These are phyloP conservation scores for Fusarium keratoplasticum DNA, from an alignment of 2,329 filamentous ascomycete species.

Conservation along the genomic window DNA sequence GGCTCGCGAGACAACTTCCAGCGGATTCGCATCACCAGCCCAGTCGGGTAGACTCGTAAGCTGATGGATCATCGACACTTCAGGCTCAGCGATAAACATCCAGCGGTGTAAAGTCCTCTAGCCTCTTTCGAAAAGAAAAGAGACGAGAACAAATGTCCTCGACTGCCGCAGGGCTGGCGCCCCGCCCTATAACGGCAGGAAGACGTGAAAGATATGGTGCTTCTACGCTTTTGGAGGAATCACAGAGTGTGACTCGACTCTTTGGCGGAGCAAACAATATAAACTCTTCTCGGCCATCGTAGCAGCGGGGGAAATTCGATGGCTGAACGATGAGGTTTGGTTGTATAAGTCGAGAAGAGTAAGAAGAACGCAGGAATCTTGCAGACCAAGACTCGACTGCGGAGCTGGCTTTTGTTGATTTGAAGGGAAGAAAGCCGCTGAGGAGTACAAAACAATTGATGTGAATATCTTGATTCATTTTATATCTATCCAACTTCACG, in stretches of 20 bases:
- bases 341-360: constrained; percentile 7
- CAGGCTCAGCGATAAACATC: constrained; percentile 34
- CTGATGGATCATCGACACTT: constrained; percentile 32
- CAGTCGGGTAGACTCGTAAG: constrained; percentile 15
- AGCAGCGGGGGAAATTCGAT: not conserved
- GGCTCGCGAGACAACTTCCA: constrained; percentile 34
- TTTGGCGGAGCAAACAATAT: constrained; percentile 8
- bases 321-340: constrained; percentile 15
- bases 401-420: constrained; percentile 15
- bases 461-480: not conserved
- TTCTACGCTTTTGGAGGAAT: constrained; percentile 17
- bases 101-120: constrained; percentile 16
- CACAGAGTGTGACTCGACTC: constrained; percentile 2
- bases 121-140: not conserved
- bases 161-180: constrained; percentile 24
- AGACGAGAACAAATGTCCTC: constrained; percentile 10
- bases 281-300: constrained; percentile 28
- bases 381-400: constrained; percentile 31
- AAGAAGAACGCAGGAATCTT: constrained; percentile 23
- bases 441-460: constrained; percentile 10
- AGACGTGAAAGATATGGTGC: constrained; percentile 13
- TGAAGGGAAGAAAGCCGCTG: constrained; percentile 23
- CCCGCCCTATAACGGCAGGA: constrained; percentile 28
- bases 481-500: not conserved
- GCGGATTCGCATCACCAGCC: constrained; percentile 30